Percentiles rank a stretch among this genome's conserved stretches.
These are phyloP conservation scores for Ogataea parapolymorpha DNA, from an alignment of 805 yeast species.

Conservation along the genomic window DNA sequence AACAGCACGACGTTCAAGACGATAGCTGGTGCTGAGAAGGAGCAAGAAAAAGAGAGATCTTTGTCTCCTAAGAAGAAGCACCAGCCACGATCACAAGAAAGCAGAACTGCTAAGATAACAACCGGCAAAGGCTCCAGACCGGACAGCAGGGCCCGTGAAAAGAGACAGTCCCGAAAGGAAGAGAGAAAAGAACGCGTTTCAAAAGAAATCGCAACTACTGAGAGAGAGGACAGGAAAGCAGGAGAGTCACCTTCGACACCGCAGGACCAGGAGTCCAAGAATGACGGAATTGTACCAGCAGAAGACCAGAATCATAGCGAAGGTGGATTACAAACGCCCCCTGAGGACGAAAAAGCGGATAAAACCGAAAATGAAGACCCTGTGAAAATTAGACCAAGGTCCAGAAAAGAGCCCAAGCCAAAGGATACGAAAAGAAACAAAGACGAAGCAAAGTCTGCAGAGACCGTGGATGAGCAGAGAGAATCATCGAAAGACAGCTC, in stretches of 20 bases:
- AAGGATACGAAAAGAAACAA: too few relatives aligned
- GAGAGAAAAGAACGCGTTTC: not conserved
- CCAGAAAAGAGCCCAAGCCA: too few relatives aligned
- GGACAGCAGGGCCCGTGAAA: slow-evolving; percentile 2
- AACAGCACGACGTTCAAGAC: slow-evolving; percentile 42
- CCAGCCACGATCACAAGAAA: not conserved
- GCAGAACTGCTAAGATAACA: not conserved
- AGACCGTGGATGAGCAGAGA: too few relatives aligned
- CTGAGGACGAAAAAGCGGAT: too few relatives aligned
- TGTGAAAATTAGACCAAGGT: too few relatives aligned
- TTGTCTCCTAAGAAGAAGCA: slow-evolving; percentile 1
- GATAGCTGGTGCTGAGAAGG: slow-evolving; percentile 23
- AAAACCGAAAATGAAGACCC: too few relatives aligned
- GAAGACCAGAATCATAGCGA: not conserved
- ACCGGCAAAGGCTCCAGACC: not conserved
- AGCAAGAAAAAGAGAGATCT: not conserved
- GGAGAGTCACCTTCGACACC: not conserved
- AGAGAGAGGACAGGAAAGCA: slow-evolving; percentile 1
- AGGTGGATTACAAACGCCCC: not conserved
- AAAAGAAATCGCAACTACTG: not conserved
- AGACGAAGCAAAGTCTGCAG: too few relatives aligned
- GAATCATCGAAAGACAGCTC: too few relatives aligned
- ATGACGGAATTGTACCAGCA: not conserved
- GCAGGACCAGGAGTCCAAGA: not conserved
- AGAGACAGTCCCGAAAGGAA: not conserved